Evolutionary conservation across 352 stramenopile genomes (phyloP).

Genomic region (Phytophthora tentaculata): DNA sequence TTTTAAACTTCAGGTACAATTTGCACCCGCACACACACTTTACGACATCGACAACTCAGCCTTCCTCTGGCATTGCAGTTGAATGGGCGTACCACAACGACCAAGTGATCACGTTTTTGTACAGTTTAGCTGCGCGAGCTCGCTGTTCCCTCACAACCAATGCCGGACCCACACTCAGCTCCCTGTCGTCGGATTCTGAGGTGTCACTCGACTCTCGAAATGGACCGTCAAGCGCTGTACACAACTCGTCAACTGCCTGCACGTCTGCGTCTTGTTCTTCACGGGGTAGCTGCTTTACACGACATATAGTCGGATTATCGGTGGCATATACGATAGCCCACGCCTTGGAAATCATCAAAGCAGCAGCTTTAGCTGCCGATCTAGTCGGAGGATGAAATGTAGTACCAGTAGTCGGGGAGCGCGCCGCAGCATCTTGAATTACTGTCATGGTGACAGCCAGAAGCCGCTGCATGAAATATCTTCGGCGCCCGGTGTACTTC

Average conservation of each 20-base stretch:
- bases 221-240: neutral
- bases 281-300: slow-evolving; percentile 6
- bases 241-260: slow-evolving; percentile 3
- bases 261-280: neutral
- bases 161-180: neutral
- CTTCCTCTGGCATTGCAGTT: neutral
- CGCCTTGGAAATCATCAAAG: slow-evolving; percentile 2
- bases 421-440: neutral
- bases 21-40: slow-evolving; percentile 15
- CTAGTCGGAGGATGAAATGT: neutral
- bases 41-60: slow-evolving; percentile 11
- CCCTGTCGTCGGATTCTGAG: neutral
- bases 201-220: neutral
- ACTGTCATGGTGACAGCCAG: slow-evolving; percentile 4
- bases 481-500: slow-evolving; percentile 9
- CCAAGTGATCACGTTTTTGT: slow-evolving; percentile 13
- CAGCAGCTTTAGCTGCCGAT: neutral
- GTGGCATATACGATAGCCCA: neutral
- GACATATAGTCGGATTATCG: neutral
- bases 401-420: neutral
- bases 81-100: slow-evolving; percentile 13
- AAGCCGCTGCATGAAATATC: slow-evolving; percentile 18
- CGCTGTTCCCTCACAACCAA: slow-evolving; percentile 10
- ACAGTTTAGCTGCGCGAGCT: slow-evolving; percentile 1
- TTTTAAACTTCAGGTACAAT: slow-evolving; percentile 18